Evolutionary conservation across 768 basidiomycete species (phyloP).

Genomic region (Inosperma sp.): DNA sequence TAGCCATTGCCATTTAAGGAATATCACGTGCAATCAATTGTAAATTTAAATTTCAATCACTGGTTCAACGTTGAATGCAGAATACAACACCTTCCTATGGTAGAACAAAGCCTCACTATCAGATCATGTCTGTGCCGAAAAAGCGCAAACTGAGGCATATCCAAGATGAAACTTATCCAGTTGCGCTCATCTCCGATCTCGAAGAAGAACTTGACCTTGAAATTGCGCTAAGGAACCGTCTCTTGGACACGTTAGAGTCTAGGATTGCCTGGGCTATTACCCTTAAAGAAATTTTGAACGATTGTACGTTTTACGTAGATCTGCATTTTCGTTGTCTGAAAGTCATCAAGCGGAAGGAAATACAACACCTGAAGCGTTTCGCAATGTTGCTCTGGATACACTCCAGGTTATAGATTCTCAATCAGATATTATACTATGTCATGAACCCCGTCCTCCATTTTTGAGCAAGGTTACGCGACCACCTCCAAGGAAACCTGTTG

Average conservation of each 20-base stretch:
- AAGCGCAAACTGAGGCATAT: background rate
- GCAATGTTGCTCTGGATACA: conserved; percentile 39
- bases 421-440: conserved; percentile 34
- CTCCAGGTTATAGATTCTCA: conserved; percentile 38
- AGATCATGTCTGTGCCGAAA: background rate
- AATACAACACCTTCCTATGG: background rate
- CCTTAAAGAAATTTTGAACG: conserved; percentile 37
- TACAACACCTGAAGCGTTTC: conserved; percentile 28
- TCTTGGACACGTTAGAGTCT: conserved; percentile 38
- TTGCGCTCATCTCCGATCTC: conserved; percentile 23
- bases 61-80: background rate
- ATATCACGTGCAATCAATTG: too few species aligned
- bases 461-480: conserved; percentile 18
- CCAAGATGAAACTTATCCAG: background rate
- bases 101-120: background rate
- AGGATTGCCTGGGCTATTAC: conserved; percentile 47
- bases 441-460: conserved; percentile 26
- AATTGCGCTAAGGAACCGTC: conserved; percentile 39
- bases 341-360: conserved; percentile 9
- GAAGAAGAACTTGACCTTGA: conserved; percentile 43
- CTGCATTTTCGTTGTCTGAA: background rate
- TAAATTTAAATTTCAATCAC: too few species aligned
- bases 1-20: too few species aligned
- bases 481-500: conserved; percentile 14
- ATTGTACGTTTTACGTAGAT: background rate